phyloP scores from a whole-genome alignment of 495 filamentous ascomycete species.

The Podospora pseudoanserina region DNA sequence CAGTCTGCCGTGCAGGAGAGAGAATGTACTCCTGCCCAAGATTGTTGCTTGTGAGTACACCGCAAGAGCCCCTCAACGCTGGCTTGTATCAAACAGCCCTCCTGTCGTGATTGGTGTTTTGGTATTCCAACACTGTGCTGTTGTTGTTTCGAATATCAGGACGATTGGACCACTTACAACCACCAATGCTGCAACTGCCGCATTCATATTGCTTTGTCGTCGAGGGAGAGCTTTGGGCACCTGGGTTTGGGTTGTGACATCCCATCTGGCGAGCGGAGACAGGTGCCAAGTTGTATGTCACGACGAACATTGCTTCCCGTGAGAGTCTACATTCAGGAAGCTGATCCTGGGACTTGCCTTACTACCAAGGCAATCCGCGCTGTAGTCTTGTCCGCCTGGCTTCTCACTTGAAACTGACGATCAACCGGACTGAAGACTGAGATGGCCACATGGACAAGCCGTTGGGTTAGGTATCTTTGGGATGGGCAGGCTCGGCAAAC shows the following conservation, averaged over 20 bases:
- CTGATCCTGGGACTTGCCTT: background rate
- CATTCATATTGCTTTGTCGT: background rate
- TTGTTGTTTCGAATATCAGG: background rate
- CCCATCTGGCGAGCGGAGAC: background rate
- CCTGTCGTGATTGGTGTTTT: background rate
- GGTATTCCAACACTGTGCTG: background rate
- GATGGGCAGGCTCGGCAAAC: background rate
- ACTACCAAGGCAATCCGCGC: background rate
- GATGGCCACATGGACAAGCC: no score
- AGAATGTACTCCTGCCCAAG: conserved; percentile 27
- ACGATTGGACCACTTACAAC: background rate
- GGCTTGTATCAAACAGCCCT: background rate
- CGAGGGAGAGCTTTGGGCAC: background rate
- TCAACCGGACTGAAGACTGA: background rate
- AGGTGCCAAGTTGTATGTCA: background rate
- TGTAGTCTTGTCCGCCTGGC: background rate
- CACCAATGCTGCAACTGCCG: background rate
- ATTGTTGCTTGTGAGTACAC: conserved; percentile 20
- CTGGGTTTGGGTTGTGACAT: background rate
- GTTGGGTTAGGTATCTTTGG: background rate
- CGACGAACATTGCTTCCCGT: background rate
- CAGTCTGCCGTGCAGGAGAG: conserved; percentile 17
- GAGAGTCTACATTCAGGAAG: background rate
- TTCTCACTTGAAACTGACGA: background rate
- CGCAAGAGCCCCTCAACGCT: background rate